phyloP scores from a whole-genome alignment of 176 grass and related monocot species.

The Saccharum spontaneum region DNA sequence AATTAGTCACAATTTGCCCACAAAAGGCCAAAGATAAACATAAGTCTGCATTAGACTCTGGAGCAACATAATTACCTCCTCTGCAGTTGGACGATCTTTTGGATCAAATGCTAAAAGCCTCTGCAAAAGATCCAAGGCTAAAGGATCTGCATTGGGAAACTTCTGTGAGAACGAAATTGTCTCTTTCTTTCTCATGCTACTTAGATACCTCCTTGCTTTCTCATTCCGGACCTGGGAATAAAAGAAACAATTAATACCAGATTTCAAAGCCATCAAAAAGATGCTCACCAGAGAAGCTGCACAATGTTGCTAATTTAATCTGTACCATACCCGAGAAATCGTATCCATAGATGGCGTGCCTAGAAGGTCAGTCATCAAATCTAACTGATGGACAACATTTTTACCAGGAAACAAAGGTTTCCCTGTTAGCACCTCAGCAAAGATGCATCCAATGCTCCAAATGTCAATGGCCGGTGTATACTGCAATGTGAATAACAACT shows the following conservation, averaged over 20 bases:
- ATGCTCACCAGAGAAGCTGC: constrained; percentile 3
- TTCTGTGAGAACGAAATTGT: constrained; percentile 81
- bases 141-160: constrained; percentile 84
- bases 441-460: constrained; percentile 99
- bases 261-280: constrained; percentile 4
- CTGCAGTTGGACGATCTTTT: constrained; percentile 88
- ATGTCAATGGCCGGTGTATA: constrained; percentile 99
- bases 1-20: constrained; percentile 2
- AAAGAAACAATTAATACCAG: constrained; percentile 18
- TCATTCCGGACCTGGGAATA: constrained; percentile 82
- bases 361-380: constrained; percentile 98
- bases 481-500: constrained; percentile 58
- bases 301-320: not conserved
- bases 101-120: constrained; percentile 96
- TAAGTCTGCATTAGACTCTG: not conserved
- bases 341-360: constrained; percentile 93
- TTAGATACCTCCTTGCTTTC: constrained; percentile 94
- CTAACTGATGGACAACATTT: constrained; percentile 99
- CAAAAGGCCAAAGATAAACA: constrained; percentile 4
- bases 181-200: constrained; percentile 96
- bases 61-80: constrained; percentile 58
- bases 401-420: constrained; percentile 99
- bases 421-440: constrained; percentile 92
- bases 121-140: constrained; percentile 82
- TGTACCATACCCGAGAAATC: constrained; percentile 80